Percentiles rank a stretch among this genome's conserved stretches.
These are phyloP conservation scores for Candida golubevii DNA, from an alignment of 805 yeast genomes.

Conservation along the genomic window DNA sequence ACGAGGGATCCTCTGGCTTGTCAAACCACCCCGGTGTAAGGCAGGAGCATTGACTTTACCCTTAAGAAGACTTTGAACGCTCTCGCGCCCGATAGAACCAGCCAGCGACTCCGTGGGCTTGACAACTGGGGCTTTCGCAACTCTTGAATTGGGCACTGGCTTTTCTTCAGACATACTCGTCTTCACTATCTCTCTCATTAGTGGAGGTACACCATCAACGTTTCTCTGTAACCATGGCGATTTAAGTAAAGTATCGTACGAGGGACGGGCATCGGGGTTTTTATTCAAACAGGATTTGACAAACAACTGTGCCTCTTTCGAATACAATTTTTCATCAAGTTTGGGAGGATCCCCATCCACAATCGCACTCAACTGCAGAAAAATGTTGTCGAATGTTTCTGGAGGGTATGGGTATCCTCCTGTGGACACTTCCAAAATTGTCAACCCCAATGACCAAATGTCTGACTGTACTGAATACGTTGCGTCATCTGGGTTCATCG, in stretches of 20 bases:
- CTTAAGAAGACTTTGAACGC: constrained; percentile 36
- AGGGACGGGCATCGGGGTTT: constrained; percentile 76
- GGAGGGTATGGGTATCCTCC: constrained; percentile 97
- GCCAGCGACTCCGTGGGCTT: constrained; percentile 8
- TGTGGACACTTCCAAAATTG: constrained; percentile 80
- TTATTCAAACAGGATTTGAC: constrained; percentile 75
- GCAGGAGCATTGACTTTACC: constrained; percentile 42
- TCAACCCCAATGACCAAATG: constrained; percentile 90
- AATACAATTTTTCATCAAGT: constrained; percentile 36
- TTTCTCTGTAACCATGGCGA: constrained; percentile 79
- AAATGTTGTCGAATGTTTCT: constrained; percentile 84
- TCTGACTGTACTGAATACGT: constrained; percentile 92
- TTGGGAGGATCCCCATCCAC: constrained; percentile 44
- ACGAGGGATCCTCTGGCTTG: constrained; percentile 16
- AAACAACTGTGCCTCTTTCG: constrained; percentile 77
- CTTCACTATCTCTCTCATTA: constrained; percentile 27
- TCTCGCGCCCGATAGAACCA: constrained; percentile 22
- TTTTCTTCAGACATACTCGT: constrained; percentile 13
- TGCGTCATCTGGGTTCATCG: constrained; percentile 65
- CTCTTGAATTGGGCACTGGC: constrained; percentile 9
- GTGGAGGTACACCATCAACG: constrained; percentile 32
- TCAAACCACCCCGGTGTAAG: constrained; percentile 39
- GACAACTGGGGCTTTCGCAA: constrained; percentile 16
- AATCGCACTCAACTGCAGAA: constrained; percentile 90
- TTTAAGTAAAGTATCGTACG: constrained; percentile 65